phyloP scores from a whole-genome alignment of 495 filamentous ascomycete species.

The Astrothelium subdiscretum region DNA sequence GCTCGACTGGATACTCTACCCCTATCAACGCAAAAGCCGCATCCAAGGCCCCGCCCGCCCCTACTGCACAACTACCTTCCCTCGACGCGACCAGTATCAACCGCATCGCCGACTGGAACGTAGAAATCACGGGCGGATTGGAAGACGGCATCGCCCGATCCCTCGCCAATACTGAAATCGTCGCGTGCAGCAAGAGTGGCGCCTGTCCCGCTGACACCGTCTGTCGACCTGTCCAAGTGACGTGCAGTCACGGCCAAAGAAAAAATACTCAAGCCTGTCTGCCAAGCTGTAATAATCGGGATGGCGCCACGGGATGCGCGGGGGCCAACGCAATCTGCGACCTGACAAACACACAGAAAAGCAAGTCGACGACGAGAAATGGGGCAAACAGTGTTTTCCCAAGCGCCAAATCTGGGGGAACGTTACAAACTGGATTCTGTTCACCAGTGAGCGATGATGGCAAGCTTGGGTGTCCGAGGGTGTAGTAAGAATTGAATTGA shows the following conservation, averaged over 20 bases:
- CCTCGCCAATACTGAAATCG: not conserved
- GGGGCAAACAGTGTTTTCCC: not conserved
- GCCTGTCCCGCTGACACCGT: not conserved
- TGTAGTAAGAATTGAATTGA: not conserved
- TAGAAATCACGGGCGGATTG: not conserved
- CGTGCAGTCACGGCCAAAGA: not conserved
- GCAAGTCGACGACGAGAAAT: not conserved
- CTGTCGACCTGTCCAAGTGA: not conserved
- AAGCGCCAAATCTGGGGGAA: not conserved
- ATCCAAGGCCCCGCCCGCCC: not conserved
- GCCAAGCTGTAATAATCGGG: not conserved
- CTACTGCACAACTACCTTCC: not conserved
- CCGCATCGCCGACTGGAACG: not conserved
- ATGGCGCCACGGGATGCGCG: not conserved
- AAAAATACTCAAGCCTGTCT: not conserved
- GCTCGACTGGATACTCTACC: constrained; percentile 4
- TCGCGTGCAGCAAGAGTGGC: not conserved
- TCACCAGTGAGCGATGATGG: not conserved
- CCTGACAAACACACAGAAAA: not conserved
- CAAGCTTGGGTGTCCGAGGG: not conserved
- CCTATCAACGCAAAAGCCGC: not conserved
- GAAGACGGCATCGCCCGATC: not conserved
- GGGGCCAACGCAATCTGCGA: not conserved
- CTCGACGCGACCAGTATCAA: not conserved
- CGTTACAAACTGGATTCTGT: not conserved